Percentiles rank a stretch among this genome's conserved stretches.
phyloP scores from a whole-genome alignment of 768 basidiomycete species.

The Hysterangium stoloniferum region DNA sequence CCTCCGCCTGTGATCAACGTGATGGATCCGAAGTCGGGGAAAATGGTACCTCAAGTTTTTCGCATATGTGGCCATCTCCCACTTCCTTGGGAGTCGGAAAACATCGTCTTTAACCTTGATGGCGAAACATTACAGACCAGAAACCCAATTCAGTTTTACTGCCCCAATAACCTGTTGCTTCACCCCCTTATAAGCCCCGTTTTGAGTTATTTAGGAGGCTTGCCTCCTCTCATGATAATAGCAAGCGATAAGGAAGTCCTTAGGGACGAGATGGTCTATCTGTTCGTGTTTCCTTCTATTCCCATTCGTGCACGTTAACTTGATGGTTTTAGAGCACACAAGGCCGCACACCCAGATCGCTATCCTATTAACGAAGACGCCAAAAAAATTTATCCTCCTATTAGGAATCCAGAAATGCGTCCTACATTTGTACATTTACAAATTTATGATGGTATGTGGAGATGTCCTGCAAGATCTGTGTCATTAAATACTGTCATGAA shows the following conservation, averaged over 20 bases:
- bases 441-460: constrained; percentile 71
- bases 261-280: constrained; percentile 85
- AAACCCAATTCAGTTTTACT: constrained; percentile 80
- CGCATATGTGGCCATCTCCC: constrained; percentile 3
- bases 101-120: constrained; percentile 45
- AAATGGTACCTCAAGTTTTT: background rate
- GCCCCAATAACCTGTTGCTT: constrained; percentile 69
- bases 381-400: constrained; percentile 6
- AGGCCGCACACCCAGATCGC: constrained; percentile 74
- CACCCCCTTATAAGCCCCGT: constrained; percentile 70
- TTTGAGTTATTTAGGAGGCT: constrained; percentile 76
- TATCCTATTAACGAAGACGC: constrained; percentile 52
- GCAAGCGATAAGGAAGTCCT: constrained; percentile 88
- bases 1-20: background rate
- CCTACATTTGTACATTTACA: constrained; percentile 85
- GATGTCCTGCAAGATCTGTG: constrained; percentile 1
- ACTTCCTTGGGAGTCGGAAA: constrained; percentile 16
- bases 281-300: constrained; percentile 28
- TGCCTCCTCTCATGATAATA: constrained; percentile 81
- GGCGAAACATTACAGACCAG: constrained; percentile 26
- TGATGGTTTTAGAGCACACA: constrained; percentile 50
- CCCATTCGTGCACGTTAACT: background rate
- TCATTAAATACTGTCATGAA: constrained; percentile 23
- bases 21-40: background rate
- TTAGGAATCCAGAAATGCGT: constrained; percentile 23